phyloP scores from a whole-genome alignment of 2,329 filamentous ascomycete genomes.

The Eutypella sp. region DNA sequence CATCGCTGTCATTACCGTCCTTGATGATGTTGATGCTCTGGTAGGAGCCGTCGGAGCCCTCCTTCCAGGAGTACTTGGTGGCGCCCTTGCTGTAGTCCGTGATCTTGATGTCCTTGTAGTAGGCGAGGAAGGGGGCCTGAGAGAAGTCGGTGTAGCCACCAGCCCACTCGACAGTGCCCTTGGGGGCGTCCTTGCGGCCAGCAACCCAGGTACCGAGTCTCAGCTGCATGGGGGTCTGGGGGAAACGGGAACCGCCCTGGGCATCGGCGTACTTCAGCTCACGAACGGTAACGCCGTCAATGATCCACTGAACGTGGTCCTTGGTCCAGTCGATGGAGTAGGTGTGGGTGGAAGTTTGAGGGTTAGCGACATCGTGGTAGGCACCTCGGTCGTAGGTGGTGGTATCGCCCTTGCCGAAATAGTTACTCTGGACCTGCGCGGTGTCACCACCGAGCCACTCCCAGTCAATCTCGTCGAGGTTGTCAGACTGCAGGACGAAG shows the following conservation, averaged over 20 bases:
- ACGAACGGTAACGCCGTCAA: conserved; percentile 59
- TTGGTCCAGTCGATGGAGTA: conserved; percentile 67
- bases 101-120: conserved; percentile 53
- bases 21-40: conserved; percentile 47
- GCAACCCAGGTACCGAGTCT: conserved; percentile 66
- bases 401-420: conserved; percentile 69
- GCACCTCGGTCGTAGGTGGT: conserved; percentile 64
- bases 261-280: conserved; percentile 57
- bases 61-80: conserved; percentile 46
- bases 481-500: conserved; percentile 82
- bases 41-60: conserved; percentile 44
- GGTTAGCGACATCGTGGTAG: conserved; percentile 52
- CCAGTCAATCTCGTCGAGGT: conserved; percentile 93
- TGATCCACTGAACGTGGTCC: conserved; percentile 57
- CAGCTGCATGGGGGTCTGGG: conserved; percentile 69
- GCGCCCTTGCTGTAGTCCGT: conserved; percentile 51
- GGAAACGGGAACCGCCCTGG: conserved; percentile 53
- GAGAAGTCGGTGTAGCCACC: conserved; percentile 54
- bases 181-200: conserved; percentile 50
- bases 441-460: conserved; percentile 82
- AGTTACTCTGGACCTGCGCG: conserved; percentile 79
- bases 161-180: conserved; percentile 68
- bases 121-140: conserved; percentile 48
- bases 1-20: conserved; percentile 26
- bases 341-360: conserved; percentile 54